Evolutionary conservation across 306 rosid species (phyloP).

Genomic region (Lablab purpureus): DNA sequence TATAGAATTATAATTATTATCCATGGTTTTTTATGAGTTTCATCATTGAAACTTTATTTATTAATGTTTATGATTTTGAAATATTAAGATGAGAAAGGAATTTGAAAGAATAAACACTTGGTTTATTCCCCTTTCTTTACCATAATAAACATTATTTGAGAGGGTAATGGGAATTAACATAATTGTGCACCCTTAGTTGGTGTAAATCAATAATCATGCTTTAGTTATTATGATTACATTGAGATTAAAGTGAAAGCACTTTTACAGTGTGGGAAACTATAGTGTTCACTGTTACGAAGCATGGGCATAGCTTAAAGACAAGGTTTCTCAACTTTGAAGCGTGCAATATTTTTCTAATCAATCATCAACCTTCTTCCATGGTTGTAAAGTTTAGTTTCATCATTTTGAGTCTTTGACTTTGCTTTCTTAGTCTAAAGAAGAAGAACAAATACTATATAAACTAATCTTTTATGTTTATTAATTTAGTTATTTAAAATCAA

Average conservation of each 20-base stretch:
- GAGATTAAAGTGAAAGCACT: conserved; percentile 27
- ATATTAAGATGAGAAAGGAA: too few relatives aligned
- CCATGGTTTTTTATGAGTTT: too few relatives aligned
- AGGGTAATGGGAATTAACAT: conserved; percentile 24
- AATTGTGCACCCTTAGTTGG: conserved; percentile 40
- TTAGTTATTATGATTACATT: conserved; percentile 35
- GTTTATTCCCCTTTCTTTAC: not conserved
- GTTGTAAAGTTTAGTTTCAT: not conserved
- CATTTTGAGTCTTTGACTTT: not conserved
- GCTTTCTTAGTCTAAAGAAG: not conserved
- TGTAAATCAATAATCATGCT: conserved; percentile 24
- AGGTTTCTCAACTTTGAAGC: not conserved
- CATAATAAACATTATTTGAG: not conserved
- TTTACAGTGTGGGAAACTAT: not conserved
- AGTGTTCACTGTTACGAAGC: not conserved
- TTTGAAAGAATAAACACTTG: too few relatives aligned
- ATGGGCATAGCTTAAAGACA: not conserved
- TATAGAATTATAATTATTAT: too few relatives aligned
- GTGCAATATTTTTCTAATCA: conserved; percentile 1
- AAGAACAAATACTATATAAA: not conserved
- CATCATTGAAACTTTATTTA: too few relatives aligned
- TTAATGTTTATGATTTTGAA: too few relatives aligned
- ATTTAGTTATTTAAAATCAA: not conserved
- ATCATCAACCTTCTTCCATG: not conserved
- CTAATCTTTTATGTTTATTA: not conserved